Conservation (phyloP, 1,284 basidiomycete species). For the Malassezia cuniculi region DNA sequence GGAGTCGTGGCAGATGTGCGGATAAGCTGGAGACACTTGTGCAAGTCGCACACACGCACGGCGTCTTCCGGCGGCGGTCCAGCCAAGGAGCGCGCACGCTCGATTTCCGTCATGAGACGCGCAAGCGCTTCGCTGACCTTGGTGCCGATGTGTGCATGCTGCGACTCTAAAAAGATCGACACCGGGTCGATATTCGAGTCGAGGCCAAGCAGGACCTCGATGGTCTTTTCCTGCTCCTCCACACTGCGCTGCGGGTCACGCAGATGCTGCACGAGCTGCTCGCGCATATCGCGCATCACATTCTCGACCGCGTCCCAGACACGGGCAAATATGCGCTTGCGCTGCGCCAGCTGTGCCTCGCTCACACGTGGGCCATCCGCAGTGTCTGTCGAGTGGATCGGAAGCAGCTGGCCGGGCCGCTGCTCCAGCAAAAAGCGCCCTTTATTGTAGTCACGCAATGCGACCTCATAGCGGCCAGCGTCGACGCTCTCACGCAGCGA, state of each 20-base stretch:
- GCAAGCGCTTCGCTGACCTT: conserved; percentile 62
- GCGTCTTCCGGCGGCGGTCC: conserved; percentile 48
- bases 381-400: conserved; percentile 46
- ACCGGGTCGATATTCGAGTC: conserved; percentile 52
- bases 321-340: conserved; percentile 83
- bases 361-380: conserved; percentile 17
- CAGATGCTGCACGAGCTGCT: conserved; percentile 61
- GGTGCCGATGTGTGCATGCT: conserved; percentile 71
- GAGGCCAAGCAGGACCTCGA: conserved; percentile 55
- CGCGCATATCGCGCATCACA: conserved; percentile 82
- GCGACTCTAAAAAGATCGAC: conserved; percentile 86
- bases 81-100: conserved; percentile 7
- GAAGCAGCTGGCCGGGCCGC: conserved; percentile 65
- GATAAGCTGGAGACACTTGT: conserved; percentile 35
- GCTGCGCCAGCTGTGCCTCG: conserved; percentile 45
- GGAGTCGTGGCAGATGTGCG: conserved; percentile 14
- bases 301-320: conserved; percentile 92
- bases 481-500: conserved; percentile 78
- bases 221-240: conserved; percentile 91
- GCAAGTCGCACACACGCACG: conserved; percentile 45
- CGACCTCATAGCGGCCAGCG: conserved; percentile 67
- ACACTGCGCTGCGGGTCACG: conserved; percentile 64
- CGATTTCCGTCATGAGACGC: conserved; percentile 20
- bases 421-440: conserved; percentile 80
- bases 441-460: conserved; percentile 91